A percentile compares a stretch with the other conserved stretches of the same genome.
Conservation (phyloP, 2,329 filamentous ascomycete species). For the Ambrosiella cleistominuta region DNA sequence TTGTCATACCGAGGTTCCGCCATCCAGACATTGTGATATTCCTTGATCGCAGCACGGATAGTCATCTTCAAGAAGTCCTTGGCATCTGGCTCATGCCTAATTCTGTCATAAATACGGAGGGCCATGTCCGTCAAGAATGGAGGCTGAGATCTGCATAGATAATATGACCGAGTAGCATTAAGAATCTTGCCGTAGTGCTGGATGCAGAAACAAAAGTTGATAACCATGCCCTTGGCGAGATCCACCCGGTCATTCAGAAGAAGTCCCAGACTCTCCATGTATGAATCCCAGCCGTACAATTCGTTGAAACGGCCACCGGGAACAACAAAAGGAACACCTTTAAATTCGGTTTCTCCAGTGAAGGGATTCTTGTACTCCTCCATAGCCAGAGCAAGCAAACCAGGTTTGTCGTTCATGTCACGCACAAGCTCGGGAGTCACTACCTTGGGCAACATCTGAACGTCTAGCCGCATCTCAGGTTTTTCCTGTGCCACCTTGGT, state of each 20-base stretch:
- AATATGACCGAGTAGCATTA: conserved; percentile 93
- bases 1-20: conserved; percentile 60
- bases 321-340: conserved; percentile 86
- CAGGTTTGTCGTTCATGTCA: conserved; percentile 72
- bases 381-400: conserved; percentile 79
- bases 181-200: conserved; percentile 96
- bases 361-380: conserved; percentile 51
- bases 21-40: conserved; percentile 84
- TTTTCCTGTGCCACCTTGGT: conserved; percentile 56
- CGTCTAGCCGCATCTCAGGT: conserved; percentile 75
- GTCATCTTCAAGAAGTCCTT: conserved; percentile 64
- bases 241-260: conserved; percentile 71
- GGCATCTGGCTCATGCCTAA: conserved; percentile 67
- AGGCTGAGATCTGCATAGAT: conserved; percentile 82
- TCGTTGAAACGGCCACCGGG: conserved; percentile 96
- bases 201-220: conserved; percentile 96
- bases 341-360: conserved; percentile 52
- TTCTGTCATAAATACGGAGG: conserved; percentile 79
- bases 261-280: conserved; percentile 89
- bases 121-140: conserved; percentile 97
- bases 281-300: conserved; percentile 96
- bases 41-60: conserved; percentile 86
- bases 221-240: conserved; percentile 83
- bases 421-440: conserved; percentile 69
- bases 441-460: conserved; percentile 56